A percentile compares a stretch with the other conserved stretches of the same genome.
phyloP scores from a whole-genome alignment of 805 yeast species.

The Monosporozyma servazzii region DNA sequence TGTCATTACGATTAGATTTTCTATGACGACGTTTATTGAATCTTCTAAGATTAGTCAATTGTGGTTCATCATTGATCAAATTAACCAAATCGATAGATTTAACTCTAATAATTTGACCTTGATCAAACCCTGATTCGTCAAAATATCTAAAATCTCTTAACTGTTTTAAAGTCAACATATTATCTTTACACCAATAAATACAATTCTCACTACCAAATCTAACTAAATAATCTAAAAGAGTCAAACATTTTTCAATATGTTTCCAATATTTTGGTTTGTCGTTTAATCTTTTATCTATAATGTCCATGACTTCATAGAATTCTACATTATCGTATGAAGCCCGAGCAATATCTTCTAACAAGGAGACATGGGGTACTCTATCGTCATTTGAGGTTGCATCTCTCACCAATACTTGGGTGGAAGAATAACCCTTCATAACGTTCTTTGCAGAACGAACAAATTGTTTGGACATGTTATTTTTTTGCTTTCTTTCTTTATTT shows the following conservation, averaged over 20 bases:
- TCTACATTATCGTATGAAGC: constrained; percentile 65
- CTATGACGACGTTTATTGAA: constrained; percentile 29
- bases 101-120: constrained; percentile 79
- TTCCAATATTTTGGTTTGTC: constrained; percentile 98
- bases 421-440: constrained; percentile 66
- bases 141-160: constrained; percentile 78
- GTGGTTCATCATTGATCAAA: constrained; percentile 72
- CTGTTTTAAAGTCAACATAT: constrained; percentile 79
- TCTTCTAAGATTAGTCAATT: constrained; percentile 62
- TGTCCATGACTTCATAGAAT: constrained; percentile 84
- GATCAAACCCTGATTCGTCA: constrained; percentile 73
- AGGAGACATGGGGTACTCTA: constrained; percentile 69
- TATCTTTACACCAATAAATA: constrained; percentile 86
- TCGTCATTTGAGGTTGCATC: constrained; percentile 88
- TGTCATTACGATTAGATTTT: constrained; percentile 11
- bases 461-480: constrained; percentile 55
- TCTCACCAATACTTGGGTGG: constrained; percentile 79
- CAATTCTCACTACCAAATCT: constrained; percentile 82
- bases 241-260: constrained; percentile 84
- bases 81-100: constrained; percentile 83
- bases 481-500: not conserved
- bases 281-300: constrained; percentile 82
- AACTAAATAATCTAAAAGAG: constrained; percentile 81
- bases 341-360: constrained; percentile 76
- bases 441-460: constrained; percentile 80